Evolutionary conservation across 1,139 yeast genomes (phyloP), one percentile per base, ranked within the genome.

Genomic region (Yamadazyma triangularis): DNA sequence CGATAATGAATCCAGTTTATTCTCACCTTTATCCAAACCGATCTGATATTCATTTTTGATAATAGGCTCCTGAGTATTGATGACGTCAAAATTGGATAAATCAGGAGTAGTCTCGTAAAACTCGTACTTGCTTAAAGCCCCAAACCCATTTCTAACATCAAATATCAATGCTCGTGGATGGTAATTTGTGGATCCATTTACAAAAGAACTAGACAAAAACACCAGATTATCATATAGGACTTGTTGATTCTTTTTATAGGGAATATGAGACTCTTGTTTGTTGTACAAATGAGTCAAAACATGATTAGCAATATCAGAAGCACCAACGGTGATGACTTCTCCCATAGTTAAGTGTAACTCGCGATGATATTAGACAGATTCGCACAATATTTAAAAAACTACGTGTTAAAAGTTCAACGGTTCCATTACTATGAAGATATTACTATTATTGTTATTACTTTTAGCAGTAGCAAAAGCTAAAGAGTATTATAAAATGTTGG

Each of bases 141-240:
- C 91, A 46, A 64, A 69, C 0, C 89, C 91, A 28, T 77, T 75
- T 14, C 64, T 59, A 19, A 79, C 71, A 42, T 91, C 97, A 77
- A 89, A 87, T 10, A 88, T 50, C 28, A 88, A 48, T 0, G 87
- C 77, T 32, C 97, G 59, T 1, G 98, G 97, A 10, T 81, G 69
- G 50, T 78, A 87, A 30, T 81, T 81, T n/a, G 71, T 66, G 1
- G 73, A 58, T 53, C 50, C 32, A 64, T 72, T 20, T 63, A 61
- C 33, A 64, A 62, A 51, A 66, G 42, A 32, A 9, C 58, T 41
- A 7, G 52, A 42, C 19, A 67, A 44, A 36, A 62, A 67, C 4
- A 55, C 55, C 6, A 45, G 36, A 32, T 65, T 60, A 22, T 50
- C 39, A 38, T 73, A 65, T 9, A 49, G 33, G 2, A 59, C 41